Evolutionary conservation across 805 yeast species (phyloP).

Genomic region (Jamesozyma jinghongensis): DNA sequence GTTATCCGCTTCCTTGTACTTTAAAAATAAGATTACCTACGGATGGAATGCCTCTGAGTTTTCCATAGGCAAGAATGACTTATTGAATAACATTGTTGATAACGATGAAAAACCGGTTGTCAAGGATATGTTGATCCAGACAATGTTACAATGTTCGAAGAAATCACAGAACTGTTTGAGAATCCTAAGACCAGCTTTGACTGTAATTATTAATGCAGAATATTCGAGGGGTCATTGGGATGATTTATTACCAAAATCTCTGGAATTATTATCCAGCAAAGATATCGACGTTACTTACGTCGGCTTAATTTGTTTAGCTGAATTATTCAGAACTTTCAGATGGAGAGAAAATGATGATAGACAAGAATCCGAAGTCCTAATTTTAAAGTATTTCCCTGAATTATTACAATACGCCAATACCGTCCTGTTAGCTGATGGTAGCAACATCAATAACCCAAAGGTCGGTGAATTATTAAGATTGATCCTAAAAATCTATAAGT

Average conservation of each 20-base stretch:
- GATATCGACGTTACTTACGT: constrained; percentile 43
- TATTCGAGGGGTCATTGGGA: constrained; percentile 46
- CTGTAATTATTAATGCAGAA: constrained; percentile 42
- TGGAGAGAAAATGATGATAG: constrained; percentile 57
- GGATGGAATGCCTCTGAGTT: constrained; percentile 43
- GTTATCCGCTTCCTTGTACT: constrained; percentile 70
- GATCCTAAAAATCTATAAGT: constrained; percentile 68
- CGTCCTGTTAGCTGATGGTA: constrained; percentile 34
- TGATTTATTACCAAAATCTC: constrained; percentile 39
- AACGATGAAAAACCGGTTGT: constrained; percentile 67
- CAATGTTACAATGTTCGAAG: constrained; percentile 43
- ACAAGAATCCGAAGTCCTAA: constrained; percentile 44
- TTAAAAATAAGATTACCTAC: constrained; percentile 62
- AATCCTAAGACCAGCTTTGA: constrained; percentile 43
- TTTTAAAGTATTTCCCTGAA: constrained; percentile 52
- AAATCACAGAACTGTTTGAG: constrained; percentile 34
- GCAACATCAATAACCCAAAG: constrained; percentile 28
- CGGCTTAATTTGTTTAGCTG: constrained; percentile 62
- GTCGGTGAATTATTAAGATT: constrained; percentile 67
- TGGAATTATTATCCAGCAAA: constrained; percentile 36
- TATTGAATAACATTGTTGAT: constrained; percentile 36
- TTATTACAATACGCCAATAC: constrained; percentile 58
- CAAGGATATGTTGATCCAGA: constrained; percentile 56
- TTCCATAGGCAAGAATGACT: constrained; percentile 20
- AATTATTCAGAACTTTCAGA: constrained; percentile 59